Base-by-base conservation (phyloP, 257 asterid genomes). In the Solanum piurae region DNA sequence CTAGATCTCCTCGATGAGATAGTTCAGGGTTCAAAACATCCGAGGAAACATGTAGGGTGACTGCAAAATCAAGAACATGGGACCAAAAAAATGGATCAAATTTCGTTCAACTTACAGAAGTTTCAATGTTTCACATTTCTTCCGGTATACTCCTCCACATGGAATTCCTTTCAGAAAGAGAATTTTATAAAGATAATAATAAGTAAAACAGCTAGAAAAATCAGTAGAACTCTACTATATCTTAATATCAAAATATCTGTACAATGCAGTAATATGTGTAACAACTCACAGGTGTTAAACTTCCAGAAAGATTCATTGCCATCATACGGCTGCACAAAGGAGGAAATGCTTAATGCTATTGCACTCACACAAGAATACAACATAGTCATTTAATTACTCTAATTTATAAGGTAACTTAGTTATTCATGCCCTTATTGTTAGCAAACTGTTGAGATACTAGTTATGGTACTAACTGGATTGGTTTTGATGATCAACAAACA, bases 241-340 rank as follows among this genome's bases (percentile, higher is more conserved):
- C 12, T 69, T 27, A 11, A 21, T 21, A 38, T 21, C 33, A 36
- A 60, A 34, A 23, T 40, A 36, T 49, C 38, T 44, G 21, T 9
- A 68, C 42, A 62, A 16, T 42, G 20, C 18, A 44, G 18, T 44
- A 44, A 44, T 44, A 40, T 79, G 64, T 13, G 64, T 13, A 79
- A 42, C 21, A 42, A 85, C 93, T 87, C 89, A 92, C 91, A 11
- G 94, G 92, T 82, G 92, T 87, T 85, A 91, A 91, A 79, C 13
- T 89, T 88, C 92, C 94, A 79, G 91, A 87, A 72, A 92, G 88
- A 88, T 91, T 42, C 92, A 76, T 86, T 69, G 89, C 89, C 94
- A 92, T 90, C 72, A 92, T 83, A 79, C 88, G 91, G 72, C 94
- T 92, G 93, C 88, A 87, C 11, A 73, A 25, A 71, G 36, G 58